Conservation (phyloP, 257 asterid species). For the Craterostigma plantagineum region DNA sequence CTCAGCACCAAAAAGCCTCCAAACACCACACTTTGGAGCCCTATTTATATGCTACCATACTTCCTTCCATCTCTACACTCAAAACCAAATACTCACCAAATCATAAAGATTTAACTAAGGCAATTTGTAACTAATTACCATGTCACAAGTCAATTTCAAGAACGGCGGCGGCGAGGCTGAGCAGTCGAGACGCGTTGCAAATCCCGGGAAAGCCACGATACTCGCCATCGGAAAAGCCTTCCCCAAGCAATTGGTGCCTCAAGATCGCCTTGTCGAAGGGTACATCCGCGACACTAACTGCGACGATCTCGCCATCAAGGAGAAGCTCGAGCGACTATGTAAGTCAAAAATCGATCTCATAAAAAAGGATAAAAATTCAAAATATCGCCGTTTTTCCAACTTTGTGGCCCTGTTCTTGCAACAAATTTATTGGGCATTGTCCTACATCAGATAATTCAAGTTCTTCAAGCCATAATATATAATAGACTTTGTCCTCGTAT, state of each 20-base stretch:
- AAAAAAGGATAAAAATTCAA: no score
- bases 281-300: conserved; percentile 73
- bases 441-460: no score
- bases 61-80: conserved; percentile 9
- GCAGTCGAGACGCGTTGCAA: conserved; percentile 19
- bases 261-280: conserved; percentile 75
- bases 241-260: conserved; percentile 71
- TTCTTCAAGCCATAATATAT: no score
- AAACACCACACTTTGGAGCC: conserved; percentile 17
- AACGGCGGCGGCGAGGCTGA: conserved; percentile 13
- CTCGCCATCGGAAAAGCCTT: conserved; percentile 82
- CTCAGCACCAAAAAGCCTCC: conserved; percentile 40
- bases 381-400: not conserved
- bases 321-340: conserved; percentile 74
- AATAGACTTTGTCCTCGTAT: no score
- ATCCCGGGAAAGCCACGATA: conserved; percentile 64
- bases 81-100: not conserved
- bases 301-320: conserved; percentile 44
- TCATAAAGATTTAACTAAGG: no score
- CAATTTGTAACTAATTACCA: no score
- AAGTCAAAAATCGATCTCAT: conserved; percentile 11
- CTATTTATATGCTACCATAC: conserved; percentile 18
- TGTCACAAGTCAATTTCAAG: conserved; percentile 24
- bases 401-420: not conserved
- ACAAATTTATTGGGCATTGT: no score